A percentile compares a stretch with the other conserved stretches of the same genome.
phyloP scores from a whole-genome alignment of 2,329 filamentous ascomycete genomes.

The Dactylellina parvicollis region DNA sequence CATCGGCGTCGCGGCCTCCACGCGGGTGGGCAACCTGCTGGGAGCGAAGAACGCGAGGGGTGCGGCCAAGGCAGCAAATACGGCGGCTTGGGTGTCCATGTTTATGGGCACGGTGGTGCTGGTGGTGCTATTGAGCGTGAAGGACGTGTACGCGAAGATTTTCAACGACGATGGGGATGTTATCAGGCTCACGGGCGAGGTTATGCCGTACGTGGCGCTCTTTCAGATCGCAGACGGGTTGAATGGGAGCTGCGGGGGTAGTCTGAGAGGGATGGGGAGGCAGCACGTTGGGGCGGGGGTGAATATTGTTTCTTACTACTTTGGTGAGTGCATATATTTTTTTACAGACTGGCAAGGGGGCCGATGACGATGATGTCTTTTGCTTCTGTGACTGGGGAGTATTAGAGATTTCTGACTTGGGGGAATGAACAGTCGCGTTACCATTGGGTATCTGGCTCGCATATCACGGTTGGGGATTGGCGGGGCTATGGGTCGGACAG shows the following conservation, averaged over 20 bases:
- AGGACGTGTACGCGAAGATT: conserved; percentile 77
- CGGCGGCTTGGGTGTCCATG: conserved; percentile 77
- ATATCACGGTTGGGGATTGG: conserved; percentile 84
- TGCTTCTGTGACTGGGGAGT: background rate
- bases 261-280: conserved; percentile 81
- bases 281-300: conserved; percentile 86
- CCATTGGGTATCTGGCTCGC: conserved; percentile 85
- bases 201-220: conserved; percentile 85
- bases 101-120: conserved; percentile 75
- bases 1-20: conserved; percentile 80
- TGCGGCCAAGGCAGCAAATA: conserved; percentile 77
- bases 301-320: conserved; percentile 85
- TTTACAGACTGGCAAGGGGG: background rate
- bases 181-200: conserved; percentile 75
- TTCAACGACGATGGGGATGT: conserved; percentile 83
- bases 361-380: background rate
- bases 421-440: conserved; percentile 67
- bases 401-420: background rate
- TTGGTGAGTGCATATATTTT: conserved; percentile 63
- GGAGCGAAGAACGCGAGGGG: conserved; percentile 73
- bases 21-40: conserved; percentile 81
- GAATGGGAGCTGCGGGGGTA: conserved; percentile 84
- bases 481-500: conserved; percentile 83
- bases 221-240: conserved; percentile 91
- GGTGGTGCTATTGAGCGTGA: conserved; percentile 74